Evolutionary conservation across 2,329 filamentous ascomycete genomes (phyloP).

Genomic region (Zymoseptoria crescenta): DNA sequence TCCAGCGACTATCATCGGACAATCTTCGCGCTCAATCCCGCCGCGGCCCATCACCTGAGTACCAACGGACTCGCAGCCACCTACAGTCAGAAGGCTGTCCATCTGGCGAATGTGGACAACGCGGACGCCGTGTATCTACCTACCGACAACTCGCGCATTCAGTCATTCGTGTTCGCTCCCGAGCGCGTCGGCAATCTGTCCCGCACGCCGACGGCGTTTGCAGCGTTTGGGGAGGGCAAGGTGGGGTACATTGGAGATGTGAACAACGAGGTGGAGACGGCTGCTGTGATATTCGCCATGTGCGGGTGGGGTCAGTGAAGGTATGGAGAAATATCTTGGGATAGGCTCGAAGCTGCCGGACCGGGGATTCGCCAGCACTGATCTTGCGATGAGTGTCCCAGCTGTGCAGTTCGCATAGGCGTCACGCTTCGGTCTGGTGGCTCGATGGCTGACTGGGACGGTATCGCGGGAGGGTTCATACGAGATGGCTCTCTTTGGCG

Average conservation of each 20-base stretch:
- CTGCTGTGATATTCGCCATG: constrained; percentile 12
- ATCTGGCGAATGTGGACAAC: constrained; percentile 12
- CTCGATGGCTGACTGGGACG: too few relatives aligned
- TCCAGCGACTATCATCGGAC: constrained; percentile 18
- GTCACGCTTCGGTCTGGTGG: too few relatives aligned
- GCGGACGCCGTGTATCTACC: constrained; percentile 16
- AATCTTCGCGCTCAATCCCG: constrained; percentile 19
- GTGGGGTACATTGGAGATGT: constrained; percentile 16
- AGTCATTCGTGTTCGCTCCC: constrained; percentile 13
- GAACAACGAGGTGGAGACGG: constrained; percentile 13
- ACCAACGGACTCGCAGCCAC: constrained; percentile 1
- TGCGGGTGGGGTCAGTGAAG: constrained; percentile 6
- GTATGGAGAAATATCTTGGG: too few relatives aligned
- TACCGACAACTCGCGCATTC: constrained; percentile 4
- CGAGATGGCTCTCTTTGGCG: too few relatives aligned
- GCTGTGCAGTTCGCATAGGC: too few relatives aligned
- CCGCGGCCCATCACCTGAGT: constrained; percentile 6
- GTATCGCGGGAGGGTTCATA: too few relatives aligned
- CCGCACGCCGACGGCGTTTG: constrained; percentile 15
- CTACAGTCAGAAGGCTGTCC: constrained; percentile 19
- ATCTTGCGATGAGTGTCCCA: too few relatives aligned
- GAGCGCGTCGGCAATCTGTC: constrained; percentile 8
- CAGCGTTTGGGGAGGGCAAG: constrained; percentile 7
- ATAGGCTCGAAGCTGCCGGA: too few relatives aligned
- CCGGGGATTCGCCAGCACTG: too few relatives aligned